Percentiles rank a stretch among this genome's conserved stretches.
Conservation (phyloP, 148 eudicot genomes). For the Cornus kousa region DNA sequence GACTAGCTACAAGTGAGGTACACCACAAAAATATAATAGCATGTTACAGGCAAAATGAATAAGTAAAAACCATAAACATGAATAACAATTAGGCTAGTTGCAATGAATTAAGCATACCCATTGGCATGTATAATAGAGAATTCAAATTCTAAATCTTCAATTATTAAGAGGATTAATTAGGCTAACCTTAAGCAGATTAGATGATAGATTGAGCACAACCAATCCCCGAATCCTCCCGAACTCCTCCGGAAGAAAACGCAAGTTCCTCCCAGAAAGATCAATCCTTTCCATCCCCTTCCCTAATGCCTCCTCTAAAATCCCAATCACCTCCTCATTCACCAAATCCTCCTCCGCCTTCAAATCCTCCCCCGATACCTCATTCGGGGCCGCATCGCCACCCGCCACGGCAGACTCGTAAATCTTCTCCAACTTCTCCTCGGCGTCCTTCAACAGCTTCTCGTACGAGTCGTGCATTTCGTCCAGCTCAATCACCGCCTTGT, state of each 20-base stretch:
- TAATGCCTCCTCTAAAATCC: slow-evolving; percentile 38
- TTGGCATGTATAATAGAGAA: neutral
- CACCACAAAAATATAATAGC: too few relatives aligned
- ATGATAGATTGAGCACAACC: slow-evolving; percentile 55
- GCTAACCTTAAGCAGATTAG: slow-evolving; percentile 59
- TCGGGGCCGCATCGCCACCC: slow-evolving; percentile 12
- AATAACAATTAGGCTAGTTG: too few relatives aligned
- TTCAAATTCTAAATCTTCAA: neutral
- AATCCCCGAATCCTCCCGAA: slow-evolving; percentile 49
- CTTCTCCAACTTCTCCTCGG: slow-evolving; percentile 37
- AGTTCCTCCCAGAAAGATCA: slow-evolving; percentile 46
- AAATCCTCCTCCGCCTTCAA: slow-evolving; percentile 16
- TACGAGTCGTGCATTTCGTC: slow-evolving; percentile 51
- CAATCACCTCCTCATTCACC: slow-evolving; percentile 53
- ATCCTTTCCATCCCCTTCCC: slow-evolving; percentile 37
- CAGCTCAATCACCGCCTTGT: slow-evolving; percentile 33
- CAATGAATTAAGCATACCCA: neutral
- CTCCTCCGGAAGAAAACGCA: slow-evolving; percentile 61
- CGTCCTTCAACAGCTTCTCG: slow-evolving; percentile 31
- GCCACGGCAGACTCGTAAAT: slow-evolving; percentile 35
- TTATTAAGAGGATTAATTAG: neutral
- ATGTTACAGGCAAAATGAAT: too few relatives aligned
- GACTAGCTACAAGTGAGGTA: too few relatives aligned
- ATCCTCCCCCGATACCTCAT: slow-evolving; percentile 24
- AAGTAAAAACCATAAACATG: too few relatives aligned